phyloP scores from a whole-genome alignment of 441 rosid species.

The Dalechampia spathulata region DNA sequence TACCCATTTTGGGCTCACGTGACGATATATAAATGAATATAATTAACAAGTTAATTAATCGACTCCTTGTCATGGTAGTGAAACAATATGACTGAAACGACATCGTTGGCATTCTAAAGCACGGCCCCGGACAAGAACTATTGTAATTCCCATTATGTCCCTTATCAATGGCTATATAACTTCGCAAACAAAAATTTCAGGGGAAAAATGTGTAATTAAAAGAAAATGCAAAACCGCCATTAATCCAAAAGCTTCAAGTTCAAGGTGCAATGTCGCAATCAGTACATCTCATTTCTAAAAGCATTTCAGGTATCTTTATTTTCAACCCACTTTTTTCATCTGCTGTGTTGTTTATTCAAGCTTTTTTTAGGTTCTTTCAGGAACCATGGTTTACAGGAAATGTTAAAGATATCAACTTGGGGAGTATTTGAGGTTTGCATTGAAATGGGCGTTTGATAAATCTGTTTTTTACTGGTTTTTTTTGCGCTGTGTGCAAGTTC shows the following conservation, averaged over 20 bases:
- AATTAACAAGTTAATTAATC: too few species aligned
- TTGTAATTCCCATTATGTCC: constrained; percentile 18
- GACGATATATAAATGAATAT: too few species aligned
- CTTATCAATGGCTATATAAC: constrained; percentile 22
- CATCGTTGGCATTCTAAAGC: neutral
- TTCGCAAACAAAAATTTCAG: neutral
- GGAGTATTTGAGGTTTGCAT: neutral
- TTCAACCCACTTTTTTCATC: neutral
- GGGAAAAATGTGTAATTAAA: neutral
- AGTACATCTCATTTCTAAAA: constrained; percentile 25
- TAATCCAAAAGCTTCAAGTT: neutral
- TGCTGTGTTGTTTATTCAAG: neutral
- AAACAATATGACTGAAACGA: neutral
- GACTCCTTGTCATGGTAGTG: too few species aligned
- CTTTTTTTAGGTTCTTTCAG: constrained; percentile 4
- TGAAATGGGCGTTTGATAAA: neutral
- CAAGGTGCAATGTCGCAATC: constrained; percentile 32
- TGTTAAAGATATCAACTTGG: neutral
- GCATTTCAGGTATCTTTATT: constrained; percentile 33
- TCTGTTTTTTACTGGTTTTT: neutral
- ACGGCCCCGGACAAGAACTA: neutral
- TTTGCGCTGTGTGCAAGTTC: neutral
- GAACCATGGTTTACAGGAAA: too few species aligned
- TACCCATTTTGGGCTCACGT: too few species aligned
- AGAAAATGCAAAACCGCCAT: constrained; percentile 18